Evolutionary conservation across 192 early-diverging fungal species (phyloP).

Genomic region (Geranomyces michiganensis): DNA sequence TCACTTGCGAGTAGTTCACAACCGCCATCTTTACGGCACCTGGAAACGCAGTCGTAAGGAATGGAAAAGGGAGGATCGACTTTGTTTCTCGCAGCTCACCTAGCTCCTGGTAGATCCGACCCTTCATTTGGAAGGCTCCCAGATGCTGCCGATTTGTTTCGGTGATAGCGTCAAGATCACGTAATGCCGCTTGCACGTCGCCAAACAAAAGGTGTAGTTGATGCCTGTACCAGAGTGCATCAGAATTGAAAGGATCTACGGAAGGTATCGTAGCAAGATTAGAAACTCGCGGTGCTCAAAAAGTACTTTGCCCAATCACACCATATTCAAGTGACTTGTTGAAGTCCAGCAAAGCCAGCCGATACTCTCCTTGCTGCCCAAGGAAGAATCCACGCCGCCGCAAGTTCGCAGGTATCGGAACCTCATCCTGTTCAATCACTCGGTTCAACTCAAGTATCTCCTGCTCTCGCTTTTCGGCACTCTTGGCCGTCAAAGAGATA

Average conservation of each 20-base stretch:
- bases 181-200: constrained; percentile 46
- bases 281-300: neutral
- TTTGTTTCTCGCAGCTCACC: constrained; percentile 20
- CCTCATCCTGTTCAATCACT: constrained; percentile 36
- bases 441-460: constrained; percentile 45
- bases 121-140: constrained; percentile 55
- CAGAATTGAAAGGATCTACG: constrained; percentile 57
- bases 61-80: neutral
- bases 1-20: constrained; percentile 58
- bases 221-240: constrained; percentile 56
- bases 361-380: constrained; percentile 40
- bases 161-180: constrained; percentile 56
- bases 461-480: constrained; percentile 26
- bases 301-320: constrained; percentile 16
- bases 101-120: constrained; percentile 54
- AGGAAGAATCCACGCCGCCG: constrained; percentile 46
- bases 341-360: constrained; percentile 47
- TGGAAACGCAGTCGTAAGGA: neutral
- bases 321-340: constrained; percentile 51
- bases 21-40: constrained; percentile 52
- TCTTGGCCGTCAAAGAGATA: constrained; percentile 18
- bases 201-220: constrained; percentile 49
- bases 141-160: constrained; percentile 54
- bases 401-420: constrained; percentile 50
- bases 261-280: neutral